phyloP scores from a whole-genome alignment of 306 rosid species.

The Myrica gale region DNA sequence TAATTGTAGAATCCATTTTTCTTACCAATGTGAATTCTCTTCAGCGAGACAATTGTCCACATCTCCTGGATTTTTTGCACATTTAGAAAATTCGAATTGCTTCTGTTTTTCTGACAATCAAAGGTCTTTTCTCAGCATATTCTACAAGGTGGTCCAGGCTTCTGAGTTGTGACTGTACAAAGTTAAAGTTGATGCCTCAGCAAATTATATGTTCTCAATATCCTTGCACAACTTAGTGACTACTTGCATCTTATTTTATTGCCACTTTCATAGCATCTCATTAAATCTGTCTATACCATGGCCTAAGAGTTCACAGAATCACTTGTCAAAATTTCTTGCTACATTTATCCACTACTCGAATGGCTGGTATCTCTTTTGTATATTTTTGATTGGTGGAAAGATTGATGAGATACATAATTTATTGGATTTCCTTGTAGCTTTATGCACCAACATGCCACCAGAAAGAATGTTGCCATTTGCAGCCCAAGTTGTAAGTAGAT shows the following conservation, averaged over 20 bases:
- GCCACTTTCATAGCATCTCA: neutral
- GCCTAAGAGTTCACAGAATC: neutral
- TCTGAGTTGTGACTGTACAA: neutral
- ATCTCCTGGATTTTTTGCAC: neutral
- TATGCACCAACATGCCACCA: conserved; percentile 72
- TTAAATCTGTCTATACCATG: neutral
- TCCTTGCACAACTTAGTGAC: neutral
- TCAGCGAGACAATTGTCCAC: neutral
- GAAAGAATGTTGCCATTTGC: conserved; percentile 90
- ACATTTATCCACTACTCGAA: neutral
- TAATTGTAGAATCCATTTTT: neutral
- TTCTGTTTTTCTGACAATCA: neutral
- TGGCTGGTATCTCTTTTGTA: neutral
- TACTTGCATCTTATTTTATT: neutral
- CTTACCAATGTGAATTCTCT: neutral
- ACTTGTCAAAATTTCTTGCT: conserved; percentile 1
- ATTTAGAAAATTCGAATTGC: neutral
- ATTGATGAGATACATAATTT: conserved; percentile 8
- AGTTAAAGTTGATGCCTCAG: neutral
- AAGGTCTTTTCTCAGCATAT: neutral
- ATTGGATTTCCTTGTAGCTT: conserved; percentile 50
- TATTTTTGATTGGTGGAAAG: conserved; percentile 1
- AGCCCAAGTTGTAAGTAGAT: conserved; percentile 69
- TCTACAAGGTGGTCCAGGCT: neutral
- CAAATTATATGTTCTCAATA: neutral